Conservation (phyloP, 495 filamentous ascomycete species). For the Polyplosphaeria fusca region DNA sequence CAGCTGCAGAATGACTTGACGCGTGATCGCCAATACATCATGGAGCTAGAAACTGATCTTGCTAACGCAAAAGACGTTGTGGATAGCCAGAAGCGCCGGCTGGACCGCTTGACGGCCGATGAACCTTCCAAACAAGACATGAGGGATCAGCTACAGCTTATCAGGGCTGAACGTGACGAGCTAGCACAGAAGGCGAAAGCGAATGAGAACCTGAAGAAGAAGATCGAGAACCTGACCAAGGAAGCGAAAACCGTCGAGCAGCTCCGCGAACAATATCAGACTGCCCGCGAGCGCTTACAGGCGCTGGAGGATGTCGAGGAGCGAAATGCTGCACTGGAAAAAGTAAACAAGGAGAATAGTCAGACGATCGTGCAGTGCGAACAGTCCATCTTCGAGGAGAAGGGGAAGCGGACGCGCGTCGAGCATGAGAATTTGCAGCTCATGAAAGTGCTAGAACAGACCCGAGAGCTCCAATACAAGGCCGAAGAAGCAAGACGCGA, state of each 20-base stretch:
- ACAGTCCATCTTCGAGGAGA: conserved; percentile 59
- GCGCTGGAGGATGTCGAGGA: conserved; percentile 48
- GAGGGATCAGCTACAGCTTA: conserved; percentile 56
- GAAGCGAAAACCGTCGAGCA: conserved; percentile 39
- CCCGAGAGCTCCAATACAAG: conserved; percentile 54
- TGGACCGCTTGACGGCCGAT: conserved; percentile 51
- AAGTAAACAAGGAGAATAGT: conserved; percentile 59
- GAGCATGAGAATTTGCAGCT: conserved; percentile 59
- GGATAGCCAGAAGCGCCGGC: conserved; percentile 61
- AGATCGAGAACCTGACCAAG: conserved; percentile 62
- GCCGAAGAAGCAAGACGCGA: conserved; percentile 56
- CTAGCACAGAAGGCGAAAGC: conserved; percentile 77
- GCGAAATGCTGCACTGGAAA: conserved; percentile 46
- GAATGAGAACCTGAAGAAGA: conserved; percentile 67
- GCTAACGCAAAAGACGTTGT: conserved; percentile 40
- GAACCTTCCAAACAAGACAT: conserved; percentile 41
- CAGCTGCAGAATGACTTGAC: conserved; percentile 34
- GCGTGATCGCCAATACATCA: conserved; percentile 41
- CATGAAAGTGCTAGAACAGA: conserved; percentile 51
- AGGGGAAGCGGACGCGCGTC: conserved; percentile 54
- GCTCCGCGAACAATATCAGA: conserved; percentile 48
- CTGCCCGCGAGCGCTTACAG: conserved; percentile 55
- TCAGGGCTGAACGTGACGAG: conserved; percentile 69
- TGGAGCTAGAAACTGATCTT: conserved; percentile 41
- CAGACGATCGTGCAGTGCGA: conserved; percentile 58